Conservation (phyloP, 495 filamentous ascomycete genomes). For the Xylaria nigripes region DNA sequence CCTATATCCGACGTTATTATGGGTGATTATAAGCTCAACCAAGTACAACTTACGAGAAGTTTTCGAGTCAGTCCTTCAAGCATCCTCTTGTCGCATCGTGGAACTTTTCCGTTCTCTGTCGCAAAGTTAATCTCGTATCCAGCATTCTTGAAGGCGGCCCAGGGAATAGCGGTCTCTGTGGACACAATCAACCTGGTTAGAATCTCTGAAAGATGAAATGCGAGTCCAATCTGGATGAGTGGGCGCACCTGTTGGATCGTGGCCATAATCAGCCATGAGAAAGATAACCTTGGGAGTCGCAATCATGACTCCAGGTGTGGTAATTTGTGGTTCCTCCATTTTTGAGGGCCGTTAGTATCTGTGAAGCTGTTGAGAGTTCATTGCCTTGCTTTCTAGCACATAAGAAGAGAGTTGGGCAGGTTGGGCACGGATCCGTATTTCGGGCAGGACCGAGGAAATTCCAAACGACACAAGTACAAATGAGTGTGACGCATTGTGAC, state of each 20-base stretch:
- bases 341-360: background rate
- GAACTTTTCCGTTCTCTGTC: constrained; percentile 41
- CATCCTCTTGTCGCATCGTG: constrained; percentile 47
- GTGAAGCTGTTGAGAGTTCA: too few species aligned
- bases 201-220: background rate
- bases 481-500: too few species aligned
- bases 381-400: too few species aligned
- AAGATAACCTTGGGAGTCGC: constrained; percentile 31
- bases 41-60: constrained; percentile 34
- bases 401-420: too few species aligned
- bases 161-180: constrained; percentile 47
- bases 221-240: background rate
- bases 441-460: too few species aligned
- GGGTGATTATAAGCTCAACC: background rate
- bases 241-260: constrained; percentile 45
- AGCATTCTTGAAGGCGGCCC: constrained; percentile 41
- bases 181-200: background rate
- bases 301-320: constrained; percentile 12
- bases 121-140: constrained; percentile 44
- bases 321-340: constrained; percentile 20
- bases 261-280: constrained; percentile 49
- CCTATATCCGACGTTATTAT: constrained; percentile 27
- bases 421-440: too few species aligned
- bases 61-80: constrained; percentile 44
- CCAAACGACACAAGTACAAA: too few species aligned